phyloP scores from a whole-genome alignment of 192 early-diverging fungal species.

The Coemansia sp. region DNA sequence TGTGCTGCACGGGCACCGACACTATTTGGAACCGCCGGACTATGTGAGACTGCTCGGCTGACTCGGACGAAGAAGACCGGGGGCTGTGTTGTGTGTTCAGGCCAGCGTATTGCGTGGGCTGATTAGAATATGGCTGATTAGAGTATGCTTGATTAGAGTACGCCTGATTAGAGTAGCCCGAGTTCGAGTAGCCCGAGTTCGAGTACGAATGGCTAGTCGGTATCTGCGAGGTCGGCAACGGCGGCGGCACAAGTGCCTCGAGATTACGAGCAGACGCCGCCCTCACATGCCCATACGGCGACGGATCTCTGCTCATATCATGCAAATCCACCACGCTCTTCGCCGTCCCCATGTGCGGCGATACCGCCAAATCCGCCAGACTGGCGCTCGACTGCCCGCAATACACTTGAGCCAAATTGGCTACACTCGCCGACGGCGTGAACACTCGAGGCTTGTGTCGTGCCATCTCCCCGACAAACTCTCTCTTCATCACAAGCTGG shows the following conservation, averaged over 20 bases:
- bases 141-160: no score
- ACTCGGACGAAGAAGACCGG: not conserved
- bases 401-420: slow-evolving; percentile 26
- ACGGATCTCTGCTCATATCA: not conserved
- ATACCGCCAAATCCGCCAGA: not conserved
- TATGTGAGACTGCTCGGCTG: not conserved
- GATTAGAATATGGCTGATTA: no score
- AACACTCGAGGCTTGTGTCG: slow-evolving; percentile 33
- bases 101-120: slow-evolving; percentile 17
- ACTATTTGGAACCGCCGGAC: slow-evolving; percentile 42
- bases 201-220: not conserved
- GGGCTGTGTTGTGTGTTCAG: slow-evolving; percentile 7
- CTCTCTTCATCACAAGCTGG: slow-evolving; percentile 41
- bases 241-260: not conserved
- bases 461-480: slow-evolving; percentile 31
- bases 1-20: slow-evolving; percentile 24
- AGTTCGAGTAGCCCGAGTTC: not conserved
- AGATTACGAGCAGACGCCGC: not conserved
- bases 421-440: slow-evolving; percentile 44
- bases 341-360: slow-evolving; percentile 5
- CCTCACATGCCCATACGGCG: not conserved
- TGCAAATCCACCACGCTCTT: slow-evolving; percentile 6
- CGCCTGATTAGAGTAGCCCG: no score
- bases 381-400: slow-evolving; percentile 33
- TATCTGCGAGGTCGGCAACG: not conserved